A percentile compares a stretch with the other conserved stretches of the same genome.
Evolutionary conservation across 805 yeast species (phyloP).

Genomic region (Lipomyces spencermartinsiae): DNA sequence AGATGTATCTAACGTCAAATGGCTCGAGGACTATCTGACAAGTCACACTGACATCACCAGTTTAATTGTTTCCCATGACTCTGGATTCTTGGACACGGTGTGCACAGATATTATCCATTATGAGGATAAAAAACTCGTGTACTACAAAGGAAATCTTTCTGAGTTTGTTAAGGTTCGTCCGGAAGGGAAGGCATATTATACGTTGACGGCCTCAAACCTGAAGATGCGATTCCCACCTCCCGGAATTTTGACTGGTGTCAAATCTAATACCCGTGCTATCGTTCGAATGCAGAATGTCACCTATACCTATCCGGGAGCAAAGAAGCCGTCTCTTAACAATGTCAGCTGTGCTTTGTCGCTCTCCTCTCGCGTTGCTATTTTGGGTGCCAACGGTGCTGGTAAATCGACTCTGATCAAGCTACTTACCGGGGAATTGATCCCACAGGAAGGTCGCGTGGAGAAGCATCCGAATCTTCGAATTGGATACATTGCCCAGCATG

Average conservation of each 20-base stretch:
- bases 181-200: constrained; percentile 94
- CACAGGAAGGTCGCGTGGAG: constrained; percentile 87
- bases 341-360: constrained; percentile 91
- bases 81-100: constrained; percentile 92
- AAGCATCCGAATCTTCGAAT: constrained; percentile 98
- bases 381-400: constrained; percentile 99
- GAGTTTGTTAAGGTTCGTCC: constrained; percentile 91
- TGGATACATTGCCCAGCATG: constrained; percentile 98
- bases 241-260: constrained; percentile 96
- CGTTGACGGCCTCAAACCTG: constrained; percentile 88
- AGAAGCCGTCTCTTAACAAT: constrained; percentile 76
- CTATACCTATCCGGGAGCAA: constrained; percentile 87
- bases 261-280: constrained; percentile 92
- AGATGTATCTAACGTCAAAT: constrained; percentile 90
- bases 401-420: constrained; percentile 93
- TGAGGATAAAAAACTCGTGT: constrained; percentile 91
- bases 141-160: constrained; percentile 94
- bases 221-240: constrained; percentile 99
- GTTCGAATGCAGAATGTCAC: constrained; percentile 86
- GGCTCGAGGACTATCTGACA: constrained; percentile 88
- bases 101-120: constrained; percentile 97
- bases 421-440: constrained; percentile 88
- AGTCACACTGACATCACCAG: constrained; percentile 89
- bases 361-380: constrained; percentile 94
- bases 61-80: constrained; percentile 95